These are phyloP conservation scores for Fraxinus greggii DNA, from an alignment of 305 asterid species.

Conservation along the genomic window DNA sequence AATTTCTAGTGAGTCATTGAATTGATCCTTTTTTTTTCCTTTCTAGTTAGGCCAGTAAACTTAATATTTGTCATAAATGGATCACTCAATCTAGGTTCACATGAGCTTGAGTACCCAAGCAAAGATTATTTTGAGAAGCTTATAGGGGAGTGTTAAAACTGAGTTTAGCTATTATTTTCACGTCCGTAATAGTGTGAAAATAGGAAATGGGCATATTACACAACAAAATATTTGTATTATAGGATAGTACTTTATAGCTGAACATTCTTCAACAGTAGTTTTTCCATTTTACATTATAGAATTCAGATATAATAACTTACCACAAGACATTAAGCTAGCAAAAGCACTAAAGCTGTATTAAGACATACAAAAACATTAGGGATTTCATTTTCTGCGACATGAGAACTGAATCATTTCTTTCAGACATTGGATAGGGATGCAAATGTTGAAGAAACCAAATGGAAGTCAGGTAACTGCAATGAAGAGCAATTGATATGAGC, in stretches of 20 bases:
- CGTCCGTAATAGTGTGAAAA: not conserved
- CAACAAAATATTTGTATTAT: not conserved
- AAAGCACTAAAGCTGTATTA: not conserved
- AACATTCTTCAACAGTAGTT: conserved; percentile 1
- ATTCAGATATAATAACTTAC: conserved; percentile 22
- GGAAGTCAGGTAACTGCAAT: conserved; percentile 12
- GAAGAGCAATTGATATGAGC: not conserved
- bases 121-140: not conserved
- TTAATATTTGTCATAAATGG: not conserved
- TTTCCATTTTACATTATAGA: conserved; percentile 14
- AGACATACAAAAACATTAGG: not conserved
- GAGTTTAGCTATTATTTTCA: not conserved
- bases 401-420: not conserved
- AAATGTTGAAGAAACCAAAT: not conserved
- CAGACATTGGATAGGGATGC: not conserved
- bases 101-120: not conserved
- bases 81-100: not conserved
- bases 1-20: not conserved
- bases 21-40: not conserved
- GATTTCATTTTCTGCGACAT: not conserved
- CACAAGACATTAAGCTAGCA: not conserved
- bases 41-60: not conserved
- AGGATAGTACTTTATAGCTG: not conserved
- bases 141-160: not conserved
- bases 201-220: not conserved